phyloP scores from a whole-genome alignment of 805 yeast genomes.

The Ogataea henricii region DNA sequence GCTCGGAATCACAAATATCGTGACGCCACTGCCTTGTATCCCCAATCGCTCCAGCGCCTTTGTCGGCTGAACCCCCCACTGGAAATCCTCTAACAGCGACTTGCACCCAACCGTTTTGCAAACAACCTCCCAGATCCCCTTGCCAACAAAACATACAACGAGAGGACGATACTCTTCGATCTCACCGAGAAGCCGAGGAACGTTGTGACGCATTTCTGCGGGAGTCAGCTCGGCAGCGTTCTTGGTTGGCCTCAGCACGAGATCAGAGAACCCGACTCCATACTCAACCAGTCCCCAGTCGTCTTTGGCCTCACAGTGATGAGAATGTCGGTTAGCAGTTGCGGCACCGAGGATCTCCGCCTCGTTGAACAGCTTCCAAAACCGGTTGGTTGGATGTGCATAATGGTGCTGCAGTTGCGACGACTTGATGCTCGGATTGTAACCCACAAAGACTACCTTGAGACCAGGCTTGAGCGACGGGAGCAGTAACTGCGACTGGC shows the following conservation, averaged over 20 bases:
- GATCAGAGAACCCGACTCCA: conserved; percentile 69
- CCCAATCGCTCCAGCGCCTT: conserved; percentile 22
- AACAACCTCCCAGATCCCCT: conserved; percentile 71
- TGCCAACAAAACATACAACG: conserved; percentile 63
- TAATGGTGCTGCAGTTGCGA: conserved; percentile 65
- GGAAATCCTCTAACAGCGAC: conserved; percentile 38
- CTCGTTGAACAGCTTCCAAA: conserved; percentile 65
- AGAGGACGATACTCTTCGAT: conserved; percentile 42
- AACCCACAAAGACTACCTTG: conserved; percentile 62
- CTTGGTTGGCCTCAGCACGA: conserved; percentile 64
- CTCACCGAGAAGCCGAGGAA: conserved; percentile 50
- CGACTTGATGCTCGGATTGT: conserved; percentile 70
- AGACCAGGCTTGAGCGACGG: conserved; percentile 30
- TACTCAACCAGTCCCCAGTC: conserved; percentile 38
- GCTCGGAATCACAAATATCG: neutral
- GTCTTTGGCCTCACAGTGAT: conserved; percentile 16
- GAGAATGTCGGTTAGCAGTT: conserved; percentile 4
- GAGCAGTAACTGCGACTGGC: conserved; percentile 7
- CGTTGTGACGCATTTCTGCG: conserved; percentile 56
- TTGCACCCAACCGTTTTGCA: conserved; percentile 39
- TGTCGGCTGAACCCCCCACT: conserved; percentile 53
- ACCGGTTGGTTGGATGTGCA: conserved; percentile 68
- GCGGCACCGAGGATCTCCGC: conserved; percentile 43
- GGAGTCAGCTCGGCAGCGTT: conserved; percentile 54
- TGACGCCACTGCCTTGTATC: conserved; percentile 16